These are phyloP conservation scores for Epichloe brachyelytri DNA, from an alignment of 2,329 filamentous ascomycete species.

Conservation along the genomic window DNA sequence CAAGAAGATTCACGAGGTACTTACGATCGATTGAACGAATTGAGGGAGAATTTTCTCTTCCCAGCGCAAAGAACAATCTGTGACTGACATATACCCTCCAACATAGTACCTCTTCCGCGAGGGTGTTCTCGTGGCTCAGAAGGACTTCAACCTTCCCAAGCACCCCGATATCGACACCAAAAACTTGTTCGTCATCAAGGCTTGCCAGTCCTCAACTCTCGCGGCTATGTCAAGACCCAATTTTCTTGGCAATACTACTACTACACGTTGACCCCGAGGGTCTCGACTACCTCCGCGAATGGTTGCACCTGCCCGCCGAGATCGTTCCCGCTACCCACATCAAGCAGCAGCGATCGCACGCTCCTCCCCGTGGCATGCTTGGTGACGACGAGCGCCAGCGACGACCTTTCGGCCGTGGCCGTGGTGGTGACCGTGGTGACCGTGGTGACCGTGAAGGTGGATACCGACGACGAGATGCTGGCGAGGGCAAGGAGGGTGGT, in stretches of 20 bases:
- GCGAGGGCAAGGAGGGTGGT: slow-evolving; percentile 80
- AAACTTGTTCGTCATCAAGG: slow-evolving; percentile 99
- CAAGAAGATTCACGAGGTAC: slow-evolving; percentile 95
- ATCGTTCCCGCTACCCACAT: slow-evolving; percentile 99
- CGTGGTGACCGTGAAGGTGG: slow-evolving; percentile 78
- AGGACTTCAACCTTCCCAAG: slow-evolving; percentile 98
- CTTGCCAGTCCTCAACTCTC: slow-evolving; percentile 96
- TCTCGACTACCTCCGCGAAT: slow-evolving; percentile 99
- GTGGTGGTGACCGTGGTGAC: slow-evolving; percentile 43
- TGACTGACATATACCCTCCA: slow-evolving; percentile 13
- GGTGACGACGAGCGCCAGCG: slow-evolving; percentile 73
- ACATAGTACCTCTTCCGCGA: slow-evolving; percentile 86
- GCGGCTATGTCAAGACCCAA: slow-evolving; percentile 98
- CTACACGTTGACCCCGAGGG: slow-evolving; percentile 99
- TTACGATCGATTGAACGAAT: slow-evolving; percentile 4
- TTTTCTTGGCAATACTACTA: slow-evolving; percentile 99
- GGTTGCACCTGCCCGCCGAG: slow-evolving; percentile 98
- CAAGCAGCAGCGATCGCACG: slow-evolving; percentile 98
- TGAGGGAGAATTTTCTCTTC: neutral
- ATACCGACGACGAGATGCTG: slow-evolving; percentile 83
- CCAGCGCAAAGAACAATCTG: neutral
- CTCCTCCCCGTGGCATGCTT: slow-evolving; percentile 97
- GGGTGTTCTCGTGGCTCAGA: slow-evolving; percentile 91
- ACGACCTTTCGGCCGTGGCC: slow-evolving; percentile 71
- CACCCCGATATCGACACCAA: slow-evolving; percentile 98